phyloP scores from a whole-genome alignment of 2,329 filamentous ascomycete genomes.

The Pseudopithomyces chartarum region DNA sequence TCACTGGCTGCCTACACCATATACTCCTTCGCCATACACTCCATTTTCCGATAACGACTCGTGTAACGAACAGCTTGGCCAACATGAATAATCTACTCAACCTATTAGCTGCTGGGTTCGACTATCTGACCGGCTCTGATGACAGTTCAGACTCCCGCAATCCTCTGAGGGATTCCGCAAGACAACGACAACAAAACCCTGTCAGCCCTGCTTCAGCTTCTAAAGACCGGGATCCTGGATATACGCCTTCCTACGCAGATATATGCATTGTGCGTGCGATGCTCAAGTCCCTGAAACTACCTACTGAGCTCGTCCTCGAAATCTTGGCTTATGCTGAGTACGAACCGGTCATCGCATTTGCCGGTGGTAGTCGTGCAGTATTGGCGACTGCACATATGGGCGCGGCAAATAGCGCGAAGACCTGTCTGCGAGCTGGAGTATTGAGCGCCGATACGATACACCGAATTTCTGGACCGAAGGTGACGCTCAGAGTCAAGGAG shows the following conservation, averaged over 20 bases:
- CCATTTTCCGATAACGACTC: not conserved
- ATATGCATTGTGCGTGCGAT: constrained; percentile 27
- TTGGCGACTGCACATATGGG: constrained; percentile 7
- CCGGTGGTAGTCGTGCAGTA: not conserved
- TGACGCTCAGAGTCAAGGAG: constrained; percentile 25
- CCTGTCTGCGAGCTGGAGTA: constrained; percentile 23
- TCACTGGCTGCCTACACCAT: not conserved
- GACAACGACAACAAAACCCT: not conserved
- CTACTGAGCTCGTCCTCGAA: constrained; percentile 36
- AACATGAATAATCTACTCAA: not conserved
- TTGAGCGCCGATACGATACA: constrained; percentile 14
- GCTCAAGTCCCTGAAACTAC: constrained; percentile 27
- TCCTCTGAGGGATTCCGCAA: not conserved
- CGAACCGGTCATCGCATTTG: constrained; percentile 21
- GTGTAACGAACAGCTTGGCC: not conserved
- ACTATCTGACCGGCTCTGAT: not conserved
- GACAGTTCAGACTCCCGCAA: not conserved
- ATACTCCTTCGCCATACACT: not conserved
- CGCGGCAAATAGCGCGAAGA: constrained; percentile 13
- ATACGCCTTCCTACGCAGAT: constrained; percentile 26
- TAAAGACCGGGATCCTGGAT: constrained; percentile 9
- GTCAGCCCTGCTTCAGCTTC: too few species aligned
- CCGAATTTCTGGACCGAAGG: constrained; percentile 10
- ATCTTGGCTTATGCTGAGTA: constrained; percentile 35
- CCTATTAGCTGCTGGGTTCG: not conserved